phyloP scores from a whole-genome alignment of 495 filamentous ascomycete genomes.

The Talaromyces proteolyticus region DNA sequence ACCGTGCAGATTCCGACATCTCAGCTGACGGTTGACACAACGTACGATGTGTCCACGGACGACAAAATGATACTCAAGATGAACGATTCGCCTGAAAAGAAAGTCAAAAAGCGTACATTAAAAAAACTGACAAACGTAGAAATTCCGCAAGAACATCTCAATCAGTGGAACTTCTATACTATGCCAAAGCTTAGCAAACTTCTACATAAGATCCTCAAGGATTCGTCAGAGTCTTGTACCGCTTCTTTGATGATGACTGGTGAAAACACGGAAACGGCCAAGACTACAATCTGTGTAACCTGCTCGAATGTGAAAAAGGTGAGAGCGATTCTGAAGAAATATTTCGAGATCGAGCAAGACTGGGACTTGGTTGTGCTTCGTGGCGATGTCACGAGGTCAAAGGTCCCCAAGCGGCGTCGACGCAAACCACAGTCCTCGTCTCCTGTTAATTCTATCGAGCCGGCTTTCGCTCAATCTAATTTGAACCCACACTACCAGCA shows the following conservation, averaged over 20 bases:
- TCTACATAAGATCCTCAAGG: slow-evolving; percentile 56
- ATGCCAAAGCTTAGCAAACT: slow-evolving; percentile 67
- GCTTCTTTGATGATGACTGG: slow-evolving; percentile 71
- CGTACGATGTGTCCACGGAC: slow-evolving; percentile 1
- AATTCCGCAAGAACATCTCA: slow-evolving; percentile 55
- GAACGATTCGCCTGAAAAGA: slow-evolving; percentile 17
- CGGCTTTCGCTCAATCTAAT: slow-evolving; percentile 25
- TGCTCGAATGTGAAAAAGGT: slow-evolving; percentile 69
- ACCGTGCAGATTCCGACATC: slow-evolving; percentile 13
- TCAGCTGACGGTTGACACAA: background rate
- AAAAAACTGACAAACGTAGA: slow-evolving; percentile 38
- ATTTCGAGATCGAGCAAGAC: slow-evolving; percentile 59
- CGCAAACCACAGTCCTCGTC: slow-evolving; percentile 33
- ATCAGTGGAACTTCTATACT: slow-evolving; percentile 65
- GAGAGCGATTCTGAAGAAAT: slow-evolving; percentile 62
- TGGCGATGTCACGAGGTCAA: slow-evolving; percentile 64
- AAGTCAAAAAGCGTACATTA: slow-evolving; percentile 34
- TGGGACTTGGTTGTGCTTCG: slow-evolving; percentile 56
- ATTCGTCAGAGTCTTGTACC: slow-evolving; percentile 61
- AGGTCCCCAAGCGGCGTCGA: slow-evolving; percentile 44
- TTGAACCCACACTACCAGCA: slow-evolving; percentile 57
- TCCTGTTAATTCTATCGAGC: slow-evolving; percentile 21
- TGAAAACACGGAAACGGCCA: slow-evolving; percentile 55
- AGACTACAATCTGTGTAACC: slow-evolving; percentile 70
- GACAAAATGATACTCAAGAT: slow-evolving; percentile 17